phyloP scores from a whole-genome alignment of 208 protist species.

The Herpetomonas samuelpessoai region DNA sequence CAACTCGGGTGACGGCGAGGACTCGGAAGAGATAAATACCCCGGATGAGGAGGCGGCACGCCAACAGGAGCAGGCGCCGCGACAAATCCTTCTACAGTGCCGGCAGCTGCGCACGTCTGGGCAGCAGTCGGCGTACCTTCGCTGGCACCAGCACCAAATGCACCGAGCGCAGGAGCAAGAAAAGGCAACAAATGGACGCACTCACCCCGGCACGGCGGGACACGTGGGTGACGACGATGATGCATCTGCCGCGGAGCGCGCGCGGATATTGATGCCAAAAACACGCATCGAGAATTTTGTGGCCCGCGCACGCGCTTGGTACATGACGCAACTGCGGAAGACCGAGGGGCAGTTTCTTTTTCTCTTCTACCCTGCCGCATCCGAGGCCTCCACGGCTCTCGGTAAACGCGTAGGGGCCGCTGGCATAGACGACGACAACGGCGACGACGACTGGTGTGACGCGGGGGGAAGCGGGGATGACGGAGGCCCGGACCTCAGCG shows the following conservation, averaged over 20 bases:
- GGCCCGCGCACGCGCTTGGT: constrained; percentile 49
- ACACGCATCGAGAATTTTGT: constrained; percentile 57
- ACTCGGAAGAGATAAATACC: constrained; percentile 13
- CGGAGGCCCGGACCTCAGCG: background rate
- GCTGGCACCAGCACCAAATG: constrained; percentile 5
- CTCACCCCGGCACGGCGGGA: no score
- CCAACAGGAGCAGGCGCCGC: constrained; percentile 11
- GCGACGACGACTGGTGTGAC: constrained; percentile 8
- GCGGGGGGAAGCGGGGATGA: background rate
- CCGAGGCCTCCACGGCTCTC: constrained; percentile 10
- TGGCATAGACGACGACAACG: constrained; percentile 6
- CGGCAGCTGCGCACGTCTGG: constrained; percentile 17
- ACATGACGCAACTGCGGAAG: constrained; percentile 20
- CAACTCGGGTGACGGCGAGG: constrained; percentile 11
- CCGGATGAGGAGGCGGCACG: constrained; percentile 6
- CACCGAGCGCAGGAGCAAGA: no score
- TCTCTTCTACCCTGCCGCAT: constrained; percentile 37
- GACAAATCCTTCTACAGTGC: constrained; percentile 28
- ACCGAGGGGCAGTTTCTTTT: constrained; percentile 20
- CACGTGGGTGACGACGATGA: background rate
- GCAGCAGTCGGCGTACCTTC: constrained; percentile 2
- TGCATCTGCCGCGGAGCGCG: background rate
- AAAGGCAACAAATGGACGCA: background rate
- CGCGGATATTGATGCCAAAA: background rate
- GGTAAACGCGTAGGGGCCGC: background rate